These are phyloP conservation scores for Chlorella sp. DNA, from an alignment of 139 green algal species.

Conservation along the genomic window DNA sequence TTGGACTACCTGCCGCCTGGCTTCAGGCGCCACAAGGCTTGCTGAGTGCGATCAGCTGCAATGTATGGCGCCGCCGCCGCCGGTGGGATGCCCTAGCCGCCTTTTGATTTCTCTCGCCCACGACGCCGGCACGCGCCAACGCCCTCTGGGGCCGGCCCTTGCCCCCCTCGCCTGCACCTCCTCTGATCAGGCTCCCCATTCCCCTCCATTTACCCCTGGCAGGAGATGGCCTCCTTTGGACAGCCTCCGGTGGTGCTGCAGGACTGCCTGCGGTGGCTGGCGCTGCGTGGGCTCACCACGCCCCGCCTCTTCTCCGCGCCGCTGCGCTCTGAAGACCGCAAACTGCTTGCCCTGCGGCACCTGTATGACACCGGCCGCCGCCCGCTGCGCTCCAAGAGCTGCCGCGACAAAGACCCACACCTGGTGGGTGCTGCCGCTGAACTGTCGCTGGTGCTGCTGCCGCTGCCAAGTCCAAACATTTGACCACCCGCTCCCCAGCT, in stretches of 20 bases:
- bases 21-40: too few species aligned
- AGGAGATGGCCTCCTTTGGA: constrained; percentile 45
- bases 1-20: too few species aligned
- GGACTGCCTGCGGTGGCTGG: constrained; percentile 47
- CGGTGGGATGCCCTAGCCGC: too few species aligned
- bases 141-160: too few species aligned
- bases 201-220: background rate
- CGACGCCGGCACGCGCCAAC: too few species aligned
- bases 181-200: background rate
- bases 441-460: background rate
- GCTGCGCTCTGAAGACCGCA: background rate
- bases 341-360: constrained; percentile 35
- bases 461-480: background rate
- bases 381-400: constrained; percentile 38
- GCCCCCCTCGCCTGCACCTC: too few species aligned
- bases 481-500: background rate
- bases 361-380: constrained; percentile 39
- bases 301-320: constrained; percentile 24
- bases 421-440: constrained; percentile 11
- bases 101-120: too few species aligned
- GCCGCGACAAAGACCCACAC: constrained; percentile 27
- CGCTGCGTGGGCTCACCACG: constrained; percentile 18
- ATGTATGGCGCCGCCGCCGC: too few species aligned
- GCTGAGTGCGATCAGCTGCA: too few species aligned
- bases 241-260: constrained; percentile 38